phyloP scores from a whole-genome alignment of 2,329 filamentous ascomycete genomes.

The Xylaria sp. region DNA sequence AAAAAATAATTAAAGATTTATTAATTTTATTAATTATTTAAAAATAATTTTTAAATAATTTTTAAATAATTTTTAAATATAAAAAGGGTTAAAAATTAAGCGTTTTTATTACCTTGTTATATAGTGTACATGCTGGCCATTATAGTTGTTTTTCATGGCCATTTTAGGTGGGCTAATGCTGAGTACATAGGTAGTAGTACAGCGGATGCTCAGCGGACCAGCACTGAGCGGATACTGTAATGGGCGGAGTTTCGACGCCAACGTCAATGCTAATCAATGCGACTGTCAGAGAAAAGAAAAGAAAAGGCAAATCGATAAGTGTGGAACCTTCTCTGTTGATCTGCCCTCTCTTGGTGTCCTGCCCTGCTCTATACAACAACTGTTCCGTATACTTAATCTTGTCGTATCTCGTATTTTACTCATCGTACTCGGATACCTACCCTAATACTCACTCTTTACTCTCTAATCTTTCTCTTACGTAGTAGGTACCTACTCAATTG shows the following conservation, averaged over 20 bases:
- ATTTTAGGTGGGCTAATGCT: no score
- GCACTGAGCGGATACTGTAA: no score
- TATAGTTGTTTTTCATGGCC: no score
- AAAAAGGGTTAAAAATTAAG: no score
- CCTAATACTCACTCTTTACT: neutral
- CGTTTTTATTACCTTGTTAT: no score
- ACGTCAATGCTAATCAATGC: neutral
- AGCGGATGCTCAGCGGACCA: neutral
- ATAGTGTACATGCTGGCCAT: no score
- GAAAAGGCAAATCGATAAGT: neutral
- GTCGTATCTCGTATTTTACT: neutral
- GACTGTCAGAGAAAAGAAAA: neutral
- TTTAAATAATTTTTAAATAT: no score
- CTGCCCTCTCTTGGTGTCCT: neutral
- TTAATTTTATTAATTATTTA: no score
- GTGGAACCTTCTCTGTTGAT: neutral
- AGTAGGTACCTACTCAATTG: neutral
- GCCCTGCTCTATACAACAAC: neutral
- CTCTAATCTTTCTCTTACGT: neutral
- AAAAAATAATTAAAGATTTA: no score
- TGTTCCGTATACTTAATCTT: neutral
- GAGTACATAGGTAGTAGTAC: no score
- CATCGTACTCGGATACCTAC: neutral
- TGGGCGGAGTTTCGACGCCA: conserved; percentile 3
- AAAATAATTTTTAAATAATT: no score